phyloP scores from a whole-genome alignment of 768 basidiomycete genomes.

The Xerocomellus dryophilus region DNA sequence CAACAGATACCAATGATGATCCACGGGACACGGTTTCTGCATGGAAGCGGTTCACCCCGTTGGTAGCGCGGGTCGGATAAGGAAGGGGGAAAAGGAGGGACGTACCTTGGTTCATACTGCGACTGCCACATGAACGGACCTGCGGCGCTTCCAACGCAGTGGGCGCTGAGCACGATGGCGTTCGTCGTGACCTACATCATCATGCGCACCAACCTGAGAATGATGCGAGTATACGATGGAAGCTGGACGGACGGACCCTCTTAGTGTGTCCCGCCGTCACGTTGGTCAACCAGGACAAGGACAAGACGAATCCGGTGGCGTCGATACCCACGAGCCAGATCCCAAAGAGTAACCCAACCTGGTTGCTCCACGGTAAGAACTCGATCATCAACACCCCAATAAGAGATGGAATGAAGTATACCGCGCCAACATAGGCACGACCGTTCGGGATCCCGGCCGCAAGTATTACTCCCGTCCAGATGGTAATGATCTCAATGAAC shows the following conservation, averaged over 20 bases:
- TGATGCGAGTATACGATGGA: not conserved
- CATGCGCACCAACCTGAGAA: not conserved
- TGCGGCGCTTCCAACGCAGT: constrained; percentile 62
- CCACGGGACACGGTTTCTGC: constrained; percentile 74
- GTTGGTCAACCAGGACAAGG: constrained; percentile 60
- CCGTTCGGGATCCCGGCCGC: constrained; percentile 55
- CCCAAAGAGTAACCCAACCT: constrained; percentile 60
- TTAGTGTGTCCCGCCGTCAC: constrained; percentile 75
- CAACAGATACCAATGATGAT: constrained; percentile 69
- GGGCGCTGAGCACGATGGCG: constrained; percentile 71
- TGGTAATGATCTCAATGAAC: constrained; percentile 62
- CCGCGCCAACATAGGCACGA: constrained; percentile 59
- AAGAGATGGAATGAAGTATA: constrained; percentile 64
- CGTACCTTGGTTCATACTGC: constrained; percentile 62
- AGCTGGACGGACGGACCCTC: constrained; percentile 45
- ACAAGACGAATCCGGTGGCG: constrained; percentile 57
- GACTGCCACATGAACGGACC: constrained; percentile 46
- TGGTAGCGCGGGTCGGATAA: not conserved
- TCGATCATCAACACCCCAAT: constrained; percentile 61
- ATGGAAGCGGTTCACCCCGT: not conserved
- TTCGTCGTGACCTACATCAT: constrained; percentile 39
- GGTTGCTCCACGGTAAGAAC: constrained; percentile 60
- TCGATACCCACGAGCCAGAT: constrained; percentile 40
- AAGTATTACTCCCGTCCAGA: constrained; percentile 60
- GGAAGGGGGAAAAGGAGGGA: not conserved